Conservation (phyloP, 495 filamentous ascomycete species). For the Podospora didyma region DNA sequence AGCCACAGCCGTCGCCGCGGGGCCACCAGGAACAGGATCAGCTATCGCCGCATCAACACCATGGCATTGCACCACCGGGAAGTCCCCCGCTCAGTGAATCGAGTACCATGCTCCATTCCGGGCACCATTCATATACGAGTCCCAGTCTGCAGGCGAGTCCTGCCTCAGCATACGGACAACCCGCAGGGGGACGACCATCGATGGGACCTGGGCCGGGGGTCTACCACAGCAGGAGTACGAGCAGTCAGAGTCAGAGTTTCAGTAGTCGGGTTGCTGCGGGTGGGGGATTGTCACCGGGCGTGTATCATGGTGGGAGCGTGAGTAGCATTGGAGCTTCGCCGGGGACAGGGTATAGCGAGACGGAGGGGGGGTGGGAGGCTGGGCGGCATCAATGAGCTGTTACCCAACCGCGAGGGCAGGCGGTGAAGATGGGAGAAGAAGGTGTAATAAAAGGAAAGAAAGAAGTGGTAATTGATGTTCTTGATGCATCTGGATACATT, state of each 20-base stretch:
- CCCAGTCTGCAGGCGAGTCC: background rate
- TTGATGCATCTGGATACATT: background rate
- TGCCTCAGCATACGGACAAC: background rate
- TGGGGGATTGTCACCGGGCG: background rate
- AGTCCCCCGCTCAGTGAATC: background rate
- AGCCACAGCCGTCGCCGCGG: background rate
- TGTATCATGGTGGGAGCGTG: conserved; percentile 2
- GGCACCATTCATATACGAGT: background rate
- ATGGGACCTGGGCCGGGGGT: background rate
- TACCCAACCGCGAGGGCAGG: background rate
- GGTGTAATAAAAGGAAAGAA: background rate
- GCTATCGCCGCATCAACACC: background rate
- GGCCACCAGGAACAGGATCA: background rate
- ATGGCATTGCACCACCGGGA: too few species aligned
- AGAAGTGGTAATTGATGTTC: background rate
- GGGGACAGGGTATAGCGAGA: background rate
- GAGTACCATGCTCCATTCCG: background rate
- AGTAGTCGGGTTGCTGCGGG: background rate
- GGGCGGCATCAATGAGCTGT: background rate
- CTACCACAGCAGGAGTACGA: conserved; percentile 1
- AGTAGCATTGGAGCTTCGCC: conserved; percentile 2
- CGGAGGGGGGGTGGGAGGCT: conserved; percentile 2
- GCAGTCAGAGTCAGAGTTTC: conserved; percentile 1
- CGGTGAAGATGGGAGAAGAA: background rate
- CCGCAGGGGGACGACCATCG: background rate